Evolutionary conservation across 2,329 filamentous ascomycete species (phyloP), one percentile per base, ranked within the genome.

Genomic region (Daldinia eschscholtzii): DNA sequence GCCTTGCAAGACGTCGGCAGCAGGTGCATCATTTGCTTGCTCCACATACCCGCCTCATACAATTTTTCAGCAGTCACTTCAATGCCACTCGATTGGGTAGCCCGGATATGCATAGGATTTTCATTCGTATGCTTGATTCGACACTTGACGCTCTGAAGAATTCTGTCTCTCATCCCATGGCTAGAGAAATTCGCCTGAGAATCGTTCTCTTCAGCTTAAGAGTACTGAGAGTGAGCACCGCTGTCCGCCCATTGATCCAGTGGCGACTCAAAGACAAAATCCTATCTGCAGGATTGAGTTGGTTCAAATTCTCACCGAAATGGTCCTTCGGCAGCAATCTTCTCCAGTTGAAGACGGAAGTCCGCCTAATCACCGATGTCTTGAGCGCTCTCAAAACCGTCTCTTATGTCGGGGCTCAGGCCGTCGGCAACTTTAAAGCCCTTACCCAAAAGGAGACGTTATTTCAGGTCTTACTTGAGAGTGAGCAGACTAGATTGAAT

Each of bases 291-390:
- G 94, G 89, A 13, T 83, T 99, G 35, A 89, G 87, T 68, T 99
- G 97, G 97, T 99, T 99, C 80, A 88, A 86, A 42, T 88, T 90
- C 72, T 84, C 93, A 5, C 93, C 94, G 13, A 89, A 90, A 72
- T 99, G 96, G 95, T 97, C 96, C 0, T 98, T 96, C 80, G 96
- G 96, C 64, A 96, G 95, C 75, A 99, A 98, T 77, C 88, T 93
- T 56, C 83, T 99, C 15, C 96, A 99, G 78, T 85, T 98, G 58
- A 98, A 97, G 83, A 95, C 97, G 0, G 96, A 99, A 80, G 89
- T 93, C 37, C 91, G 92, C 72, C 83, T 97, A 18, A 86, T 98
- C 42, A 86, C 87, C 6, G 94, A 98, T 77, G 90, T 98, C 39
- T 83, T 91, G 56, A 79, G 81, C 10, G 87, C 90, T 13, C 81